Base-by-base conservation (phyloP, 1,139 yeast species). In the Sugiyamaella paludigena region DNA sequence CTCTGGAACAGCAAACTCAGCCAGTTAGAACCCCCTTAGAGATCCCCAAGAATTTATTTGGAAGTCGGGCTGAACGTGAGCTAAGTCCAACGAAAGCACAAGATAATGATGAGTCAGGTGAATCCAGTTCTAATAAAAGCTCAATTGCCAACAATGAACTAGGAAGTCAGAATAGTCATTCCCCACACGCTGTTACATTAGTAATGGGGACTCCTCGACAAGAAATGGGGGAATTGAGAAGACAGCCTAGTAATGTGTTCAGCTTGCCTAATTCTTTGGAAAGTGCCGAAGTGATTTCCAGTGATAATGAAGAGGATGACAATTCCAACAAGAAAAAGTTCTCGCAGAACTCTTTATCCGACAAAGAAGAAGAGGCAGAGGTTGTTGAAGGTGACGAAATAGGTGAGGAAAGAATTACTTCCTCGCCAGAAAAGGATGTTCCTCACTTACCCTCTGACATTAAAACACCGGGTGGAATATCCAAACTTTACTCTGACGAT, bases 121-220 rank as follows among this genome's bases (percentile, higher is more conserved):
- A 35, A 11, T 35, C 19, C 37, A 35, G 27, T 8, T 27, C 27
- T 8, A 35, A 27, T 13, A 27, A 35, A 15, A 35, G 7, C 7
- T n/a, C 19, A 11, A 27, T 19, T 24, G 26, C 19, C 16, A 27
- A 15, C 9, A 16, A 32, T 32, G 19, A 32, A 16, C n/a, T n/a
- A 12, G 16, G n/a, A 15, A 40, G 30, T 15, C 43, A 34, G 26
- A 9, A 8, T 9, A 32, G 41, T 24, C 34, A 39, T 9, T n/a
- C 24, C 10, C 36, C 31, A 5, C 36, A 32, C 13, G 53, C 36
- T 2, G 36, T 52, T 15, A 50, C 55, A 5, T 51, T 50, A 33
- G 55, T 52, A 9, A 13, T 49, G 37, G 55, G 55, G 3, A 52
- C 55, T 2, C 54, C 54, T 5, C 40, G 53, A 9, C 47, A 36